Evolutionary conservation across 179 eudicot species (phyloP).

Genomic region (Silene noctiflora): DNA sequence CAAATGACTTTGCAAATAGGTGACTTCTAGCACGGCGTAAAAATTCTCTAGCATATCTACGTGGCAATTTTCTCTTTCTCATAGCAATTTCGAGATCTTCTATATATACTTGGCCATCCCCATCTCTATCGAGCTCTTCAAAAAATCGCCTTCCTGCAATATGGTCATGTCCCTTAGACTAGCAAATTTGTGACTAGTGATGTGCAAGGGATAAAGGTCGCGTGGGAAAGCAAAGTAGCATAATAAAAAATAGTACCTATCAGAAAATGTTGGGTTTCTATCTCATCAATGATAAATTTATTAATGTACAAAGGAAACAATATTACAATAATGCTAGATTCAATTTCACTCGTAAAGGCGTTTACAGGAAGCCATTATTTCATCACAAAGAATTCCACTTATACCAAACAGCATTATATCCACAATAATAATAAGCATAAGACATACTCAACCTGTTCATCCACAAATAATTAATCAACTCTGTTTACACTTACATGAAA

Average conservation of each 20-base stretch:
- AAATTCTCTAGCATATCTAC: slow-evolving; percentile 70
- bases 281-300: neutral
- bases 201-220: neutral
- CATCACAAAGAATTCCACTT: too few species aligned
- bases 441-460: too few species aligned
- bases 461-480: too few species aligned
- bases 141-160: slow-evolving; percentile 80
- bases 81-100: slow-evolving; percentile 90
- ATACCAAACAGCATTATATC: too few species aligned
- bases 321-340: too few species aligned
- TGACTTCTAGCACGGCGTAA: slow-evolving; percentile 80
- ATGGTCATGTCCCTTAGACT: neutral
- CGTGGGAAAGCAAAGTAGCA: neutral
- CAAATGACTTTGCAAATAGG: slow-evolving; percentile 81
- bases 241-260: neutral
- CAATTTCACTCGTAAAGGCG: too few species aligned
- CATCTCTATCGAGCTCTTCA: slow-evolving; percentile 94
- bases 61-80: slow-evolving; percentile 81
- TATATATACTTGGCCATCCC: slow-evolving; percentile 80
- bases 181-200: neutral
- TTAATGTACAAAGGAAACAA: too few species aligned
- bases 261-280: neutral
- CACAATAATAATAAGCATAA: too few species aligned
- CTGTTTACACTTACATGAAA: too few species aligned
- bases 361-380: too few species aligned